A percentile compares a stretch with the other conserved stretches of the same genome.
Conservation (phyloP, 768 basidiomycete genomes). For the Tricholoma flavovirens region DNA sequence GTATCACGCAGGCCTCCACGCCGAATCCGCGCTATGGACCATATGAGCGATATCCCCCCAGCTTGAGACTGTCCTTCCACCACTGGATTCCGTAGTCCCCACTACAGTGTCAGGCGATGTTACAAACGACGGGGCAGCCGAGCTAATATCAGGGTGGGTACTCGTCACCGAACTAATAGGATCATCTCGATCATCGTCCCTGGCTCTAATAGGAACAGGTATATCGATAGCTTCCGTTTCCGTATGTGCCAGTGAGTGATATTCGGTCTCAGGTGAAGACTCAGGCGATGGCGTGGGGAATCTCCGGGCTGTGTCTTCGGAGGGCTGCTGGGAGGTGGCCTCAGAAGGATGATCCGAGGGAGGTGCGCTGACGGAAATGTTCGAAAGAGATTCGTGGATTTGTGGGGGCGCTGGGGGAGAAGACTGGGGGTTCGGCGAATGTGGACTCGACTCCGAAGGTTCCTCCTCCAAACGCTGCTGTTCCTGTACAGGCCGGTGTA, state of each 20-base stretch:
- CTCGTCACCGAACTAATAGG: conserved; percentile 19
- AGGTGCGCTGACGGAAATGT: neutral
- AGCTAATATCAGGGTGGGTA: conserved; percentile 60
- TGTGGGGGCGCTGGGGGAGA: neutral
- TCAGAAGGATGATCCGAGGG: conserved; percentile 14
- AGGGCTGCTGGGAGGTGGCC: neutral
- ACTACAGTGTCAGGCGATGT: conserved; percentile 58
- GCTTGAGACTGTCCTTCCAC: conserved; percentile 40
- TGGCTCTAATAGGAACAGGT: conserved; percentile 6
- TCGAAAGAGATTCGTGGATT: neutral
- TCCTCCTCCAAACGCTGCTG: conserved; percentile 20
- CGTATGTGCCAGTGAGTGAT: conserved; percentile 1
- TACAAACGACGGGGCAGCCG: conserved; percentile 63
- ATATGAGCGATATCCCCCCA: conserved; percentile 43
- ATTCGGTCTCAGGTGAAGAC: conserved; percentile 1
- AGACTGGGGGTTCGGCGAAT: neutral
- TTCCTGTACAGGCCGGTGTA: conserved; percentile 27
- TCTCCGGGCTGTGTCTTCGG: neutral
- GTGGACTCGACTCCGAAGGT: neutral
- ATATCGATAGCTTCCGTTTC: conserved; percentile 5
- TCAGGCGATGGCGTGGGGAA: conserved; percentile 2
- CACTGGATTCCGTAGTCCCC: conserved; percentile 46
- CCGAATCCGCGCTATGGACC: conserved; percentile 32
- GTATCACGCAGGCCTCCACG: conserved; percentile 35
- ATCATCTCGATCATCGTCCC: conserved; percentile 7